Evolutionary conservation across 2,329 filamentous ascomycete species (phyloP).

Genomic region (Emmonsia crescens): DNA sequence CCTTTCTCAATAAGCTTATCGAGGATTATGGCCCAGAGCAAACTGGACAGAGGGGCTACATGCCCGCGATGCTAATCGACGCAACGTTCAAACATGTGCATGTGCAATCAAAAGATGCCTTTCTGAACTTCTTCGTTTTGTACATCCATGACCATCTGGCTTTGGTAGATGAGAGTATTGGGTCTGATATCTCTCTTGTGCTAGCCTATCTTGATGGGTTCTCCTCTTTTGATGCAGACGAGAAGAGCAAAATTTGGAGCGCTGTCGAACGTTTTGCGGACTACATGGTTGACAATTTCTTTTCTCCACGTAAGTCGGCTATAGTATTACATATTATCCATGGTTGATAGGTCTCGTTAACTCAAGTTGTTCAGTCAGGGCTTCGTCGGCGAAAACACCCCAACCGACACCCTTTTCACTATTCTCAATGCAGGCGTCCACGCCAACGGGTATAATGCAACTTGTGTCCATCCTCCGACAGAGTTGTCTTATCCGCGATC

Average conservation of each 20-base stretch:
- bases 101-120: background rate
- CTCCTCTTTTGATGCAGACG: background rate
- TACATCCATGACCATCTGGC: background rate
- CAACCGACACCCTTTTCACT: conserved; percentile 11
- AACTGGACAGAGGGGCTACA: background rate
- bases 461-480: conserved; percentile 5
- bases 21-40: background rate
- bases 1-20: background rate
- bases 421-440: background rate
- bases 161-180: background rate
- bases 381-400: conserved; percentile 12
- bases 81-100: background rate
- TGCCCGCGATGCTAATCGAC: background rate
- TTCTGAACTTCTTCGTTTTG: background rate
- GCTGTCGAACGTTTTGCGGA: background rate
- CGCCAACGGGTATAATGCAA: background rate
- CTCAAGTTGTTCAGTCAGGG: conserved; percentile 10
- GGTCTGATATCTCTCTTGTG: background rate
- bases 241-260: background rate
- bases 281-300: background rate
- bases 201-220: background rate
- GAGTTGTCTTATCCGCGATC: conserved; percentile 10
- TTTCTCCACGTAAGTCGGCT: background rate
- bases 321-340: background rate
- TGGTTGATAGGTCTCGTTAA: background rate